Evolutionary conservation across 352 stramenopile species (phyloP).

Genomic region (Phytopythium litorale): DNA sequence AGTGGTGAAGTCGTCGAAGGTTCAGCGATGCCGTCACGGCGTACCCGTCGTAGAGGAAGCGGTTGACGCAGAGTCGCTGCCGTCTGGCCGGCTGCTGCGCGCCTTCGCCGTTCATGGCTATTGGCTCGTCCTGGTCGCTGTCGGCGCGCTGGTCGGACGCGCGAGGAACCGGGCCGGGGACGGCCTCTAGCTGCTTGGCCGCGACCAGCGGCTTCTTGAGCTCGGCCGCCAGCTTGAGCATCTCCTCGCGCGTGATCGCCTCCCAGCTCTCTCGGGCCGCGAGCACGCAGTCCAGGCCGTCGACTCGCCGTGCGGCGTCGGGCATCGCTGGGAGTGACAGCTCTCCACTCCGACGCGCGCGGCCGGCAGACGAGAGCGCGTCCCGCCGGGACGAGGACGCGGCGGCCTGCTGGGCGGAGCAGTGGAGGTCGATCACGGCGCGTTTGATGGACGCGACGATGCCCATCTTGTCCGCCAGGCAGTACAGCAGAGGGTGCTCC

Average conservation of each 20-base stretch:
- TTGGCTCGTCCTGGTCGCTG: not conserved
- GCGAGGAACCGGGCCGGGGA: not conserved
- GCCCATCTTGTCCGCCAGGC: constrained; percentile 53
- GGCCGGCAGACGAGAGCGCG: not conserved
- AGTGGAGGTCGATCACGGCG: constrained; percentile 57
- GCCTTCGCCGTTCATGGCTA: not conserved
- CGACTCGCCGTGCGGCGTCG: not conserved
- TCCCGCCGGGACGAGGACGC: constrained; percentile 20
- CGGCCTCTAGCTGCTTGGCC: not conserved
- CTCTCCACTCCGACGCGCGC: not conserved
- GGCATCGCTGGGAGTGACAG: not conserved
- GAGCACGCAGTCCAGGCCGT: constrained; percentile 40
- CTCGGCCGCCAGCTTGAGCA: constrained; percentile 55
- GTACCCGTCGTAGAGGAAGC: constrained; percentile 73
- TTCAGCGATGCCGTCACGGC: not conserved
- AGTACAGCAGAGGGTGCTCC: constrained; percentile 35
- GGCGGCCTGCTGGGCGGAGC: constrained; percentile 22
- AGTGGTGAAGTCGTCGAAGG: not conserved
- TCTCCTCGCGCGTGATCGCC: constrained; percentile 60
- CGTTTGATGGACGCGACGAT: constrained; percentile 51
- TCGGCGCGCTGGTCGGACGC: not conserved
- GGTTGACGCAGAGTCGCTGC: constrained; percentile 4
- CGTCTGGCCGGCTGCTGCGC: not conserved
- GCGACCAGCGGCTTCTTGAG: constrained; percentile 30
- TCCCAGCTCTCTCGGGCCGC: constrained; percentile 49